These are phyloP conservation scores for Penstemon eatonii DNA, from an alignment of 257 asterid genomes.

Conservation along the genomic window DNA sequence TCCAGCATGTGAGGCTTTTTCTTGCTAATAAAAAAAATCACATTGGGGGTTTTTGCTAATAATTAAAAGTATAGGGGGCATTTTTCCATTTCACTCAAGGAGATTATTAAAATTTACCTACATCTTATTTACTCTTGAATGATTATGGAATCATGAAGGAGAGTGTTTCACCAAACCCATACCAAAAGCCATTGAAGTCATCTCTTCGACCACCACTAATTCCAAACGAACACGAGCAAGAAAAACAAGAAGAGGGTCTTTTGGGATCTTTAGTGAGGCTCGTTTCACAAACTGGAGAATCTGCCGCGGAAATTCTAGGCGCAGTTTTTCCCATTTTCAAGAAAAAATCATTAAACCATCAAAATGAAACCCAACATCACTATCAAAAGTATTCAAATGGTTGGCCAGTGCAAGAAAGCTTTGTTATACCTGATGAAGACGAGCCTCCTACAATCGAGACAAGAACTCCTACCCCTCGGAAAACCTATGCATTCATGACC, in stretches of 20 bases:
- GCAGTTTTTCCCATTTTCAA: slow-evolving; percentile 65
- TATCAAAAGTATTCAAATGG: slow-evolving; percentile 44
- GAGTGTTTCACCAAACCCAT: slow-evolving; percentile 32
- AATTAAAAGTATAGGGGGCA: too few species aligned
- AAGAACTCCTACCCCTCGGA: slow-evolving; percentile 80
- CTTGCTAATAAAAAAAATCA: too few species aligned
- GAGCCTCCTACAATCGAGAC: slow-evolving; percentile 76
- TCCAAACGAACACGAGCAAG: slow-evolving; percentile 69
- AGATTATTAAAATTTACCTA: too few species aligned
- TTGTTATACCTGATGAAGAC: slow-evolving; percentile 68
- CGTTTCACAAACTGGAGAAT: slow-evolving; percentile 62
- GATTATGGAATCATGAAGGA: slow-evolving; percentile 44
- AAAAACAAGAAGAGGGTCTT: slow-evolving; percentile 75
- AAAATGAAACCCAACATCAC: slow-evolving; percentile 38
- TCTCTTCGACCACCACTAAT: slow-evolving; percentile 62
- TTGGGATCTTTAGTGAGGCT: slow-evolving; percentile 61
- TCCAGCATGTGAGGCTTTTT: too few species aligned
- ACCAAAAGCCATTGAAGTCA: slow-evolving; percentile 60
- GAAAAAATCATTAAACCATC: slow-evolving; percentile 43
- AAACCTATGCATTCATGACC: slow-evolving; percentile 90
- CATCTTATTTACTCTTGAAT: slow-evolving; percentile 31
- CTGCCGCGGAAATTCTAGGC: slow-evolving; percentile 61
- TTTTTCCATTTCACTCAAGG: too few species aligned
- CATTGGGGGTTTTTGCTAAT: too few species aligned
- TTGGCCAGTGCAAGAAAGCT: slow-evolving; percentile 89